These are phyloP conservation scores for Apiotrichum akiyoshidainum DNA, from an alignment of 1,284 basidiomycete genomes.

Conservation along the genomic window DNA sequence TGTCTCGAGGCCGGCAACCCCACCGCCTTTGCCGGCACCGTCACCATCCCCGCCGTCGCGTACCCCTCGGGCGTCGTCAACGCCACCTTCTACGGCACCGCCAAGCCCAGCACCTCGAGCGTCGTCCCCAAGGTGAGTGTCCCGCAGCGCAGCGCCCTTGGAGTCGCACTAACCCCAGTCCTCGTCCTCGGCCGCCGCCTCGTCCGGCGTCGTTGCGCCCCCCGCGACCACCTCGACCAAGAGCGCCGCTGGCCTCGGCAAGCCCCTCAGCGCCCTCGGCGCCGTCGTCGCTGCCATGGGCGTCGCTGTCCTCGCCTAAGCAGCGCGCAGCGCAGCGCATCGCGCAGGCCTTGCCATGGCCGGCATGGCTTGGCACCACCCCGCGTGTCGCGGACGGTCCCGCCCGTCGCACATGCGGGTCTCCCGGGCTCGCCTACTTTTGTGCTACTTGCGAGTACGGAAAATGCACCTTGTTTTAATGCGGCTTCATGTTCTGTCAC, in stretches of 20 bases:
- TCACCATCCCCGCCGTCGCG: slow-evolving; percentile 3
- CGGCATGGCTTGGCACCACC: no score
- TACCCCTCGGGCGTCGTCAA: slow-evolving; percentile 6
- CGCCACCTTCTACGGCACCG: not conserved
- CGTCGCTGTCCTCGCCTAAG: not conserved
- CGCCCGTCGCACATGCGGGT: no score
- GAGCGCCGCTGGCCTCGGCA: not conserved
- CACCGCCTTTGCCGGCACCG: slow-evolving; percentile 6
- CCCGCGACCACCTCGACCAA: not conserved
- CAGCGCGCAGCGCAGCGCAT: not conserved
- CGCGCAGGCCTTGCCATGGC: not conserved
- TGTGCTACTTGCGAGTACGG: no score
- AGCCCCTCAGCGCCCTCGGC: not conserved
- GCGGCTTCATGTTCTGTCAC: no score
- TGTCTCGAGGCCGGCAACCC: slow-evolving; percentile 3
- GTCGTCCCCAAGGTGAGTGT: no score
- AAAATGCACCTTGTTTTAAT: no score
- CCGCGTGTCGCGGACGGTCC: no score
- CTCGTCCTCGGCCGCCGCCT: not conserved
- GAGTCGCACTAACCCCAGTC: not conserved
- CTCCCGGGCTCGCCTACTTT: no score
- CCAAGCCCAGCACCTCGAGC: not conserved
- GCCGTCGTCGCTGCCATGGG: not conserved
- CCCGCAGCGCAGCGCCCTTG: no score
- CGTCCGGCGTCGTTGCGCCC: not conserved